Percentiles rank a stretch among this genome's conserved stretches.
These are phyloP conservation scores for Pilobolus umbonatus DNA, from an alignment of 192 early-diverging fungal species.

Conservation along the genomic window DNA sequence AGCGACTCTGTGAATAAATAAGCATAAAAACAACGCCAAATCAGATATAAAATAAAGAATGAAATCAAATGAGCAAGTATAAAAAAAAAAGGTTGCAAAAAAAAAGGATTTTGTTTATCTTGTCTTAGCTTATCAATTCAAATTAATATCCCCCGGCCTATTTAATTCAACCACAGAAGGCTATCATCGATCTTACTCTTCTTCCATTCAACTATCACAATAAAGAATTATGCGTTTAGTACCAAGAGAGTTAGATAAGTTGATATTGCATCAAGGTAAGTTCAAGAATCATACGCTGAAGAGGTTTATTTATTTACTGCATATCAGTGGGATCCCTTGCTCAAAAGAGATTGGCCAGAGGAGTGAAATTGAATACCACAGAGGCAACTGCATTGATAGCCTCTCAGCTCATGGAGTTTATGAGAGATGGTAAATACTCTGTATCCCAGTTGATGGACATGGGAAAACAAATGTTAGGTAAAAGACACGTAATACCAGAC, in stretches of 20 bases:
- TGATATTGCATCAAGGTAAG: conserved; percentile 70
- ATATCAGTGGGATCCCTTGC: conserved; percentile 71
- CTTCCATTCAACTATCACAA: background rate
- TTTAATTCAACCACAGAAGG: too few relatives aligned
- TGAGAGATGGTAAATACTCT: conserved; percentile 83
- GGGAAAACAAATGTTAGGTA: conserved; percentile 84
- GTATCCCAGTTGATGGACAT: conserved; percentile 85
- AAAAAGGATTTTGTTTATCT: too few relatives aligned
- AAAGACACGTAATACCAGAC: conserved; percentile 71
- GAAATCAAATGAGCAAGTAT: too few relatives aligned
- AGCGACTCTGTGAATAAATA: too few relatives aligned
- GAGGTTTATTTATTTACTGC: too few relatives aligned
- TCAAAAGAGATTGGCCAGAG: conserved; percentile 86
- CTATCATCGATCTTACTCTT: background rate
- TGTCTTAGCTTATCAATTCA: too few relatives aligned
- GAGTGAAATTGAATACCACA: conserved; percentile 79
- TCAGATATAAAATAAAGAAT: too few relatives aligned
- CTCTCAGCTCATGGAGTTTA: conserved; percentile 79
- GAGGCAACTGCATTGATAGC: conserved; percentile 90
- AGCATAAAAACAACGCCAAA: too few relatives aligned
- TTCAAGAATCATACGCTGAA: background rate
- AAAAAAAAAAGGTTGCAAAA: too few relatives aligned
- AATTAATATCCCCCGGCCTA: too few relatives aligned
- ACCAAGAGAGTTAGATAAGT: conserved; percentile 92
- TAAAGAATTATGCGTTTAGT: conserved; percentile 62